Base-by-base conservation (phyloP, 1,139 yeast species). In the Candida freyschussii region DNA sequence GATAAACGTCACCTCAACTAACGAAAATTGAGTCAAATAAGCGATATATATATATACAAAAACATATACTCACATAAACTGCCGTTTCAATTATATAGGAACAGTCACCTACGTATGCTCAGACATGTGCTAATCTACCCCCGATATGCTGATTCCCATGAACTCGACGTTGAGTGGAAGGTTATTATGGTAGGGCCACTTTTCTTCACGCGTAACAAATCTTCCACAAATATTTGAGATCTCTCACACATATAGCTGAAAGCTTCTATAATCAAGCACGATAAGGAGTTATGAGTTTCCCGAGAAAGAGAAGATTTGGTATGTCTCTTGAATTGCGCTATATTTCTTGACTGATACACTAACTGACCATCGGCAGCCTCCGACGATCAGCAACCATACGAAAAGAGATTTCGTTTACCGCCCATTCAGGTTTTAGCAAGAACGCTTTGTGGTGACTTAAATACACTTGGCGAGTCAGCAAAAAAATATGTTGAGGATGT, bases 381-480 rank as follows among this genome's bases (percentile, higher is more conserved):
- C 21, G 39, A 38, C n/a, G 32, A 37, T 24, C 19, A 34, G 12
- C 46, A 44, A 13, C 49, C 46, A 3, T 37, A 42, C 26, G 31
- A 46, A 21, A 48, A 50, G 34, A 43, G 48, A 30, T 36, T 35
- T 32, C 65, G 62, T 41, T 45, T 60, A 35, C 62, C 66, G 34
- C 66, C 67, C 7, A 60, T 60, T 13, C 63, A 61, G 23, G 62
- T 59, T 38, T 47, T 62, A 21, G 56, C 65, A 36, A 62, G 59
- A 39, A 63, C 62, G 23, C 57, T 63, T 54, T 57, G 63, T 56
- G 63, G 60, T 17, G 86, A 78, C 53, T 71, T 80, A 37, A 63
- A 79, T 43, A 68, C 81, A 14, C 62, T 80, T 29, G 89, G 89
- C 16, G 89, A 80, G 50, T 69, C 75, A 34, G 59, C 71, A 13